A percentile compares a stretch with the other conserved stretches of the same genome.
Evolutionary conservation across 2,329 filamentous ascomycete species (phyloP).

Genomic region (Ophiostoma perfectum): DNA sequence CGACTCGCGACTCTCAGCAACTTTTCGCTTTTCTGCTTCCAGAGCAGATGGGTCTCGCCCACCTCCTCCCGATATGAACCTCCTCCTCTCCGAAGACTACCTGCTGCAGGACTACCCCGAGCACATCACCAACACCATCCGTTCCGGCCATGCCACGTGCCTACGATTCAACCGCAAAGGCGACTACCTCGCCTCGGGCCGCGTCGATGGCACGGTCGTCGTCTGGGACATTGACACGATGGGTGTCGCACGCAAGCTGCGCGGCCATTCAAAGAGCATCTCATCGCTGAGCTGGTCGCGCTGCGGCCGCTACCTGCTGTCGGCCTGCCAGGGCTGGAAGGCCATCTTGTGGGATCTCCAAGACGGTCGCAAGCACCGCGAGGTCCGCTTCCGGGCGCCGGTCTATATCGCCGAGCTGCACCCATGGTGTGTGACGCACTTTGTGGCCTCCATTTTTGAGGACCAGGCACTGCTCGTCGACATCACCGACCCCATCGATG

Average conservation of each 20-base stretch:
- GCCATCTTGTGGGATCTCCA: constrained; percentile 90
- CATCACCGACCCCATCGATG: constrained; percentile 60
- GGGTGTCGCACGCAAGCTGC: constrained; percentile 88
- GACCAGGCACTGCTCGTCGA: constrained; percentile 87
- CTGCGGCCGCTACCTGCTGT: constrained; percentile 84
- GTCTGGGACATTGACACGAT: constrained; percentile 98
- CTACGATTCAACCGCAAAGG: constrained; percentile 88
- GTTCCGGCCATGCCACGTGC: constrained; percentile 61
- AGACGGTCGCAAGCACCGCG: constrained; percentile 64
- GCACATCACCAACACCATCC: constrained; percentile 78
- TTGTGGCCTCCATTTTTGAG: constrained; percentile 89
- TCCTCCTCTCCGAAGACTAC: constrained; percentile 57
- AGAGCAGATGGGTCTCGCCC: neutral
- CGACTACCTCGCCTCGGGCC: constrained; percentile 89
- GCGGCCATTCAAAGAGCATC: constrained; percentile 88
- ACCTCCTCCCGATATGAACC: constrained; percentile 43
- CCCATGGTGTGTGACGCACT: constrained; percentile 75
- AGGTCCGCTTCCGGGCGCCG: constrained; percentile 84
- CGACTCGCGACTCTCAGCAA: neutral
- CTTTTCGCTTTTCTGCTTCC: neutral
- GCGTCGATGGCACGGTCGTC: constrained; percentile 88
- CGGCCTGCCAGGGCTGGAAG: constrained; percentile 93
- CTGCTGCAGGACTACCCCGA: constrained; percentile 80
- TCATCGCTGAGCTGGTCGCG: constrained; percentile 94
- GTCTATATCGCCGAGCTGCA: constrained; percentile 96